Conservation (phyloP, 2,329 filamentous ascomycete genomes). For the Alternaria incomplexa region DNA sequence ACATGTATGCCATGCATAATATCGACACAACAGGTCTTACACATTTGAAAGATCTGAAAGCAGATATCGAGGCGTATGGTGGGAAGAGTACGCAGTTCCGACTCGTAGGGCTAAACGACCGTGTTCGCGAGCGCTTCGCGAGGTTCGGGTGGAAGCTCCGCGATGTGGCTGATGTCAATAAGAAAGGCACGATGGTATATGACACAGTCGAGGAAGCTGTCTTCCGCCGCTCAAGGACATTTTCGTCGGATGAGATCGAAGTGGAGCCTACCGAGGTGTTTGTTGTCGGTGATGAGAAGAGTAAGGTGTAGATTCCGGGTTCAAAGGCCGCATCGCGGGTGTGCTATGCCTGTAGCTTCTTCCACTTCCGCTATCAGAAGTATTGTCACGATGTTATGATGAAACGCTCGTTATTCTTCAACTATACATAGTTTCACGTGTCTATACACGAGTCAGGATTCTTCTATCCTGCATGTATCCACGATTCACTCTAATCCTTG, state of each 20-base stretch:
- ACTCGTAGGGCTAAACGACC: constrained; percentile 57
- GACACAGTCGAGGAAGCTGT: constrained; percentile 21
- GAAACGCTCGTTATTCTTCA: neutral
- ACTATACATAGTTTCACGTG: neutral
- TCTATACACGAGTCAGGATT: neutral
- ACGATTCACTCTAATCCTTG: neutral
- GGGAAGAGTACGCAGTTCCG: constrained; percentile 56
- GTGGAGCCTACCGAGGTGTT: constrained; percentile 20
- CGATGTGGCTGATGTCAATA: constrained; percentile 7
- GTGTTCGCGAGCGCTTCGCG: constrained; percentile 43
- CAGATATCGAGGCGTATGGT: constrained; percentile 58
- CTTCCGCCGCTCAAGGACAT: constrained; percentile 6
- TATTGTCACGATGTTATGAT: neutral
- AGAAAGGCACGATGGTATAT: constrained; percentile 22
- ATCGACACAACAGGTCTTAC: constrained; percentile 61
- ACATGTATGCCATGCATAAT: constrained; percentile 60
- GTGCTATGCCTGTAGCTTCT: neutral
- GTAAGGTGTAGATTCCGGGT: constrained; percentile 10
- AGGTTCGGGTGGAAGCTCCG: constrained; percentile 43
- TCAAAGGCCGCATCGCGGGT: neutral
- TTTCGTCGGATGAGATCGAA: constrained; percentile 15
- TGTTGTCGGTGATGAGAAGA: constrained; percentile 26
- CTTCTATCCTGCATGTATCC: neutral
- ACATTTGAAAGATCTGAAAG: constrained; percentile 57
- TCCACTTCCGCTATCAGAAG: neutral